phyloP scores from a whole-genome alignment of 179 eudicot genomes.

The Kewa caespitosa region DNA sequence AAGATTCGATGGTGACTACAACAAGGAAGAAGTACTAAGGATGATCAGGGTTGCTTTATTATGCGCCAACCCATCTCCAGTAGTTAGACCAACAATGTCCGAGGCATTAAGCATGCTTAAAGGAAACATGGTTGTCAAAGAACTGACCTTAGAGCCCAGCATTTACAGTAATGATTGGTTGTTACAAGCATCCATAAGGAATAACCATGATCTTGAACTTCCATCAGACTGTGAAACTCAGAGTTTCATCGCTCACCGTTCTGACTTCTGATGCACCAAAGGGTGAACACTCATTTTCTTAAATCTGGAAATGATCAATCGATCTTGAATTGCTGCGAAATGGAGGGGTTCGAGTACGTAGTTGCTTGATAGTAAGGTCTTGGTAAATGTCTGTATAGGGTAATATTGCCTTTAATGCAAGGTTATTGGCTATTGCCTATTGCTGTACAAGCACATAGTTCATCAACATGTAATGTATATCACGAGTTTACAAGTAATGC shows the following conservation, averaged over 20 bases:
- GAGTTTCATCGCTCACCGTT: conserved; percentile 20
- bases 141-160: conserved; percentile 25
- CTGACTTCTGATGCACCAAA: neutral
- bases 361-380: too few relatives aligned
- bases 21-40: conserved; percentile 37
- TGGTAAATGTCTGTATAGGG: too few relatives aligned
- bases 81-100: conserved; percentile 51
- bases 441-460: too few relatives aligned
- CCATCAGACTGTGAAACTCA: conserved; percentile 20
- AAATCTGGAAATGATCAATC: too few relatives aligned
- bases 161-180: conserved; percentile 24
- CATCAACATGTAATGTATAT: too few relatives aligned
- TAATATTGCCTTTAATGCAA: too few relatives aligned
- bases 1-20: conserved; percentile 26
- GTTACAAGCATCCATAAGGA: conserved; percentile 22
- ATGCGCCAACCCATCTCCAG: conserved; percentile 45
- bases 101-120: conserved; percentile 45
- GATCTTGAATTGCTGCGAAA: too few relatives aligned
- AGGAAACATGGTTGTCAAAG: conserved; percentile 34
- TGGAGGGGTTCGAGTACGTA: neutral
- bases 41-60: conserved; percentile 41
- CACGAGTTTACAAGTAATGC: too few relatives aligned
- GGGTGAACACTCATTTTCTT: conserved; percentile 3
- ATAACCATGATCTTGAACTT: conserved; percentile 18
- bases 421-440: too few relatives aligned